Evolutionary conservation across 257 asterid genomes (phyloP).

Genomic region (Solanum peruvianum): DNA sequence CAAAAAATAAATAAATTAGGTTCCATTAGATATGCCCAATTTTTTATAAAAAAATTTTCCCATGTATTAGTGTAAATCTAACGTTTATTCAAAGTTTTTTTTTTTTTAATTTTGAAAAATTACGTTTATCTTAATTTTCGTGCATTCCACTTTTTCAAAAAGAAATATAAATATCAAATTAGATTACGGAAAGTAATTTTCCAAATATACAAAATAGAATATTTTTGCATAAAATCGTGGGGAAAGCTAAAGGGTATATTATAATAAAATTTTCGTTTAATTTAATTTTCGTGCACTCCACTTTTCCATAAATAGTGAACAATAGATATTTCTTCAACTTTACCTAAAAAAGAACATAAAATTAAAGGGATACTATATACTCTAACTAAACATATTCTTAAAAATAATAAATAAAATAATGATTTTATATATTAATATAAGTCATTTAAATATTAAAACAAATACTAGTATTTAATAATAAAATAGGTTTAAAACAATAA

Average conservation of each 20-base stretch:
- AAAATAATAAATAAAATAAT: neutral
- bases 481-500: no score
- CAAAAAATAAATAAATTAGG: neutral
- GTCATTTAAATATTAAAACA: neutral
- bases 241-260: neutral
- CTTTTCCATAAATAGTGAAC: neutral
- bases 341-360: neutral
- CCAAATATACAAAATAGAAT: neutral
- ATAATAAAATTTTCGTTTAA: neutral
- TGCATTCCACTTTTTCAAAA: neutral
- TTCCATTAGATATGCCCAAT: neutral
- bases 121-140: neutral
- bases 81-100: neutral
- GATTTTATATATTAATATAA: no score
- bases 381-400: neutral
- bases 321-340: neutral
- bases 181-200: neutral
- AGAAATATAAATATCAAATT: neutral
- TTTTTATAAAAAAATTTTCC: neutral
- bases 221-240: neutral
- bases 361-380: neutral
- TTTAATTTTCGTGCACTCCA: neutral
- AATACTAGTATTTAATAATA: no score
- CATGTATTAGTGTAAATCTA: neutral
- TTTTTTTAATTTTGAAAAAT: neutral